Evolutionary conservation across 2,329 filamentous ascomycete species (phyloP).

Genomic region (Neofusicoccum laricinum): DNA sequence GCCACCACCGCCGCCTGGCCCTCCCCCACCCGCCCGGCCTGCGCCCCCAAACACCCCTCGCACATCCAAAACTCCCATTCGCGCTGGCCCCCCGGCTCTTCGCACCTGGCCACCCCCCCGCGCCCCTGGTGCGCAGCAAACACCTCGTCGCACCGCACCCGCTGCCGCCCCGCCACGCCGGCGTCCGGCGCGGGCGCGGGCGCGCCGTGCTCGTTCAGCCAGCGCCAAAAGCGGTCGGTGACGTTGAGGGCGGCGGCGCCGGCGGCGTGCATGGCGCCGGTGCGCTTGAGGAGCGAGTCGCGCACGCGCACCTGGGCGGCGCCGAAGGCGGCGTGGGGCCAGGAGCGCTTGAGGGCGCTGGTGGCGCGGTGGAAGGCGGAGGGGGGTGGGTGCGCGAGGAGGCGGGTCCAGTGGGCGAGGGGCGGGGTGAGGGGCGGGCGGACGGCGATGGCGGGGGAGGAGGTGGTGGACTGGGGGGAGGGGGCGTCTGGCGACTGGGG

Average conservation of each 20-base stretch:
- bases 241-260: neutral
- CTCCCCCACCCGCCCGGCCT: neutral
- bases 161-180: neutral
- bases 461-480: neutral
- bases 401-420: neutral
- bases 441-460: neutral
- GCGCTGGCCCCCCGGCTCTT: too few species aligned
- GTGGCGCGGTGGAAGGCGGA: neutral
- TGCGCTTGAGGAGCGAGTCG: neutral
- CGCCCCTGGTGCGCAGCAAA: too few species aligned
- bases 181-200: neutral
- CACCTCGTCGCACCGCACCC: neutral
- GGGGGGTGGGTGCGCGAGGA: neutral
- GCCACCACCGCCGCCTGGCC: neutral
- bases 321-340: neutral
- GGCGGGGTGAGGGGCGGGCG: neutral
- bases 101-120: too few species aligned
- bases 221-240: neutral
- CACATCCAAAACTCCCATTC: neutral
- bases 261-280: neutral
- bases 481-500: too few species aligned
- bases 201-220: neutral
- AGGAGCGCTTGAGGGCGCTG: neutral
- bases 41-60: neutral
- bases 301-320: neutral